These are phyloP conservation scores for Globisporangium perplexum DNA, from an alignment of 352 stramenopile genomes.

Conservation along the genomic window DNA sequence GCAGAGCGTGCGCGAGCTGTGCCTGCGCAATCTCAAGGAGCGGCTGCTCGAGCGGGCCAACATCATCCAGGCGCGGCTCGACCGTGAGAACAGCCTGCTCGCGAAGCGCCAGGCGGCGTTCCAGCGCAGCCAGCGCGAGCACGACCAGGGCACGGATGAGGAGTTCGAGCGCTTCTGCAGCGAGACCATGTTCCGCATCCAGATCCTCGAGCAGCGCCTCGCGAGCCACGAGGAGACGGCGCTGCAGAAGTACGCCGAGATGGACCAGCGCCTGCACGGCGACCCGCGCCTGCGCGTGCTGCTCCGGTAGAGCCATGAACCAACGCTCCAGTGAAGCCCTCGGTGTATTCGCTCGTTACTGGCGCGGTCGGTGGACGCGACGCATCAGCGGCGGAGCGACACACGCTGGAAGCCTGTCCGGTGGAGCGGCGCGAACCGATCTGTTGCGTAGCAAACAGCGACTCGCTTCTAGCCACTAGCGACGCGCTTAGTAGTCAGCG, in stretches of 20 bases:
- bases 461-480: conserved; percentile 3
- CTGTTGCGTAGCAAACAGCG: too few species aligned
- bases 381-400: conserved; percentile 2
- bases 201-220: conserved; percentile 93
- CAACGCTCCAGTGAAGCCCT: conserved; percentile 51
- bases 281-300: conserved; percentile 79
- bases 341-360: conserved; percentile 74
- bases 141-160: conserved; percentile 89
- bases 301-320: conserved; percentile 36
- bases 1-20: conserved; percentile 82
- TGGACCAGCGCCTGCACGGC: conserved; percentile 89
- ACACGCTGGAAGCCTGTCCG: conserved; percentile 4
- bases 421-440: too few species aligned
- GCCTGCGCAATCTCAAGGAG: conserved; percentile 91
- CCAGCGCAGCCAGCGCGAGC: conserved; percentile 89
- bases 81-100: conserved; percentile 90
- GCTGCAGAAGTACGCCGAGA: conserved; percentile 91
- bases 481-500: conserved; percentile 72
- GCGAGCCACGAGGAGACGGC: conserved; percentile 90
- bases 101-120: conserved; percentile 91
- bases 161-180: conserved; percentile 94
- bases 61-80: conserved; percentile 92
- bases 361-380: conserved; percentile 4
- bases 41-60: conserved; percentile 90
- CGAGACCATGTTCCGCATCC: conserved; percentile 95